Conservation (phyloP, 768 basidiomycete genomes). For the Leccinum sublutescens region DNA sequence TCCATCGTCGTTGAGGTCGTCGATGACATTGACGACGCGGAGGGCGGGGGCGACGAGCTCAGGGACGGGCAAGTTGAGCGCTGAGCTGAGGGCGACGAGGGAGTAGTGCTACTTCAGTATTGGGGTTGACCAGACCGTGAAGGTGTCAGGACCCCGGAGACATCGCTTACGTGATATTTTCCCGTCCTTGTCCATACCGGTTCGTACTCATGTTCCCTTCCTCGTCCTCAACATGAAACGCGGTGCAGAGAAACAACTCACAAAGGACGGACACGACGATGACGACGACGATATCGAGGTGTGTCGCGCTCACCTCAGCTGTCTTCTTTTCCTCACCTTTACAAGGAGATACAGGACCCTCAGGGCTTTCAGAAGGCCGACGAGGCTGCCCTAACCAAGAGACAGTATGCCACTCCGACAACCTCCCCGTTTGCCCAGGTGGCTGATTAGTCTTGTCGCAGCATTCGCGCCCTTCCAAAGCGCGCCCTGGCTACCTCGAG, state of each 20-base stretch:
- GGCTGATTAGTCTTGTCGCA: slow-evolving; percentile 28
- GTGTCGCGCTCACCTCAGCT: not conserved
- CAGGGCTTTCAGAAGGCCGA: slow-evolving; percentile 60
- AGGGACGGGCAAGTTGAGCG: no score
- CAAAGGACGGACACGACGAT: slow-evolving; percentile 47
- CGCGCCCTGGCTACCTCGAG: slow-evolving; percentile 32
- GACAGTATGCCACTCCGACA: slow-evolving; percentile 48
- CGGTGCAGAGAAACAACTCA: slow-evolving; percentile 68
- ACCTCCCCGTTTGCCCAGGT: not conserved
- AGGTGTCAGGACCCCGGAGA: slow-evolving; percentile 16
- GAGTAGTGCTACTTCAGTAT: no score
- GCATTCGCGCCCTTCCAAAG: slow-evolving; percentile 67
- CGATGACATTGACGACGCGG: slow-evolving; percentile 46
- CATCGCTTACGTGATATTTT: slow-evolving; percentile 22
- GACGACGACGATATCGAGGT: slow-evolving; percentile 39
- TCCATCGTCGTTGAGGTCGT: slow-evolving; percentile 42
- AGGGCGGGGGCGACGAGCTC: slow-evolving; percentile 7
- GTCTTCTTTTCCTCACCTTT: slow-evolving; percentile 6
- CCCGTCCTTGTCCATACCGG: slow-evolving; percentile 5
- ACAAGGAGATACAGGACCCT: slow-evolving; percentile 42
- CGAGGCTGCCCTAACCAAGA: slow-evolving; percentile 48
- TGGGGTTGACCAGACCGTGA: no score
- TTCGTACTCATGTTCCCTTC: not conserved
- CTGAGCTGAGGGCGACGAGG: not conserved
- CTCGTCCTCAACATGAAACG: slow-evolving; percentile 56